Percentiles rank a stretch among this genome's conserved stretches.
Evolutionary conservation across 2,329 filamentous ascomycete genomes (phyloP).

Genomic region (Lasiodiplodia gonubiensis): DNA sequence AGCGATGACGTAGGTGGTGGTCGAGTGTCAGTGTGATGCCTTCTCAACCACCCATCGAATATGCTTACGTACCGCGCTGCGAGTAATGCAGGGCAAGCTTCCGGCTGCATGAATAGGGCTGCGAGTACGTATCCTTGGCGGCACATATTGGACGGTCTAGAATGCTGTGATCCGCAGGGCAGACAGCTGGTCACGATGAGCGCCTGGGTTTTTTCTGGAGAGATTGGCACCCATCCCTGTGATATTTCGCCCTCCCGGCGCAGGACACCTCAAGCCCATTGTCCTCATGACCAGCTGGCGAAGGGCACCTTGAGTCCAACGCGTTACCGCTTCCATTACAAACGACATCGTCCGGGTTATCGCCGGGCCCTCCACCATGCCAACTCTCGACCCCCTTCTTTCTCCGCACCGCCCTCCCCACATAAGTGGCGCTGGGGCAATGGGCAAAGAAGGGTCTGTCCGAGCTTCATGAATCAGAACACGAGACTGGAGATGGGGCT

Average conservation of each 20-base stretch:
- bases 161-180: conserved; percentile 8
- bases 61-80: background rate
- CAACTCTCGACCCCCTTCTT: background rate
- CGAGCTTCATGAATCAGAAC: conserved; percentile 9
- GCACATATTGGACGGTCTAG: background rate
- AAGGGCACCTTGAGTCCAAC: background rate
- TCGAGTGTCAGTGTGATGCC: background rate
- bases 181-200: conserved; percentile 7
- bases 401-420: background rate
- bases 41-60: too few species aligned
- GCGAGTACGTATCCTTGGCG: background rate
- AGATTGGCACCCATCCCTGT: background rate
- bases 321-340: background rate
- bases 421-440: background rate
- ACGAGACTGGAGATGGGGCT: background rate
- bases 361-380: background rate
- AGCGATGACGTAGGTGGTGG: conserved; percentile 18
- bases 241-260: too few species aligned
- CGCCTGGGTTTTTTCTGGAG: background rate
- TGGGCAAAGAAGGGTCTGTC: background rate
- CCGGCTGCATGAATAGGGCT: background rate
- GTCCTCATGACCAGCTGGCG: background rate
- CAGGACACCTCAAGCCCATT: background rate
- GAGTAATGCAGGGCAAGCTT: background rate
- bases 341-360: background rate